Evolutionary conservation across 495 filamentous ascomycete genomes (phyloP), one percentile per base, ranked within the genome.

Genomic region (Hypoxylon subgilvum): DNA sequence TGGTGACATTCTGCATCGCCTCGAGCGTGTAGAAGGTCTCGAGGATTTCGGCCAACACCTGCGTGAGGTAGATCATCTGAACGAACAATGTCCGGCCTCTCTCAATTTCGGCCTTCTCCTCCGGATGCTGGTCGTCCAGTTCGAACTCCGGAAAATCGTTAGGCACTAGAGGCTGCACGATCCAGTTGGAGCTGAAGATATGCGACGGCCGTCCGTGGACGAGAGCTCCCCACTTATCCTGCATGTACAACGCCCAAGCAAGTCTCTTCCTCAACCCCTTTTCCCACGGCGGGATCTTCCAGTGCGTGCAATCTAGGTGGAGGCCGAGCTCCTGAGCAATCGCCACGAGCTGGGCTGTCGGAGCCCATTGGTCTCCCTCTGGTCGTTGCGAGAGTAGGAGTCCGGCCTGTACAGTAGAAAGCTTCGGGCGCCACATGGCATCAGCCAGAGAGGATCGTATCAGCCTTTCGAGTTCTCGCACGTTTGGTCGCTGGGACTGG

Each of bases 371-470:
- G 61, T 92, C 89, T 1, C 92, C 81, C 38, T 92, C 89, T 13
- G 92, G 91, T 32, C 91, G 84, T 64, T 98, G 92, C 57, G 93
- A 87, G 16, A 98, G 80, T 28, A 98, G 72, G 40, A 98, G 75
- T 7, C 93, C 94, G 2, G 91, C 92, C 70, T 98, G 94, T 22
- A 98, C 83, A 2, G 92, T 94, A 12, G 93, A 92, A n/a, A 97
- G 80, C 57, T 93, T 96, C 2, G 94, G 90, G 57, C 87, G 79
- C 50, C 88, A 86, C 72, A 96, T 84, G 38, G 90, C 89, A 49
- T 89, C 85, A 2, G 82, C 83, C 39, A 96, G 77, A 23, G 88
- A 81, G 40, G 83, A 83, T 56, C 86, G 79, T 27, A 92, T 89
- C 22, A 91, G 76, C 56, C 86, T 83, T 74, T 97, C 93, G 30